Base-by-base conservation (phyloP, 371 early-diverging fungal genomes). In the Syncephalastrum contaminatum region DNA sequence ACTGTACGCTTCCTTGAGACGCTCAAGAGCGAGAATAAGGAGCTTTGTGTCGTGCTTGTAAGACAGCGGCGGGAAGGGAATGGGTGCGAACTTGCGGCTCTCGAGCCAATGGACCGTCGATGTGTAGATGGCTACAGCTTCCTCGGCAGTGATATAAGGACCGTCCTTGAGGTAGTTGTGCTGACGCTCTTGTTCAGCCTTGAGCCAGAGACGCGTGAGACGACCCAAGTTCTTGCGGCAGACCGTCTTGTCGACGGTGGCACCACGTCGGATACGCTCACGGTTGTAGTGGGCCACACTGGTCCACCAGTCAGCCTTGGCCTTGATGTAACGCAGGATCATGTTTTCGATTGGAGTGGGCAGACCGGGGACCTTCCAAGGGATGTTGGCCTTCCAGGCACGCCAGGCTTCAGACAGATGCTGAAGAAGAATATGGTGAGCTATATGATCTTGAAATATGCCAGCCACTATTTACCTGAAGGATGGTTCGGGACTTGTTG, bases 291-390 rank as follows among this genome's bases (percentile, higher is more conserved):
- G 95, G 12, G 98, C 89, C 39, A 95, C 97, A 41, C 92, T 92
- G 3, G 97, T 97, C 98, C 99, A 99, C 98, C 99, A 98, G 70
- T 98, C 98, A 25, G 99, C 97, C 83, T 98, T 99, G 53, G 93
- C 86, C 75, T 97, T 95, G 68, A 99, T 94, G 73, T 97, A 99
- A 54, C 97, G 91, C 56, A 97, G 75, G 61, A 99, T 97, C 93
- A 99, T 94, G 77, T 96, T 96, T 69, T 98, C 97, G 63, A 99
- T 89, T 6, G 99, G 95, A n/a, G 86, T 87, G 30, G 98, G 97
- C 80, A 98, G 81, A 45, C 97, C 98, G 50, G 96, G 97, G 20
- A 98, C 98, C 72, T 97, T 96, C 98, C 98, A 98, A 52, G 96
- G 96, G 61, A 97, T 93, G 69, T 99, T 97, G 46, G 99, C 98